phyloP scores from a whole-genome alignment of 306 rosid genomes.

The Cicer chorassanicum region DNA sequence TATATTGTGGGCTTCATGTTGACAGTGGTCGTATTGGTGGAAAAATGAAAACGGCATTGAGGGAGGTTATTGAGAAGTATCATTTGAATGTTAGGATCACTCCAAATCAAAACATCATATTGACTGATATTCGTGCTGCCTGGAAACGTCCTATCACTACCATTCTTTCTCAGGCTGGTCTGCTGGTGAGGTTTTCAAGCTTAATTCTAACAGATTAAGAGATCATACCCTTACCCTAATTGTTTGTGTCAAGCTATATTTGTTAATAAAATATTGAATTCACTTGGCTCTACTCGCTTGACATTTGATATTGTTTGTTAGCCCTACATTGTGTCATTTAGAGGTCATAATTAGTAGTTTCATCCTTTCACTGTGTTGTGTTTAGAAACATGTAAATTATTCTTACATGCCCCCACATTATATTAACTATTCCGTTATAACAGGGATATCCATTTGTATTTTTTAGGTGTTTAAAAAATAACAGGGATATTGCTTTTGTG shows the following conservation, averaged over 20 bases:
- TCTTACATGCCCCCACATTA: not conserved
- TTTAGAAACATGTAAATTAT: not conserved
- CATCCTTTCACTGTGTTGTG: constrained; percentile 6
- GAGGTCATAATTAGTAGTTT: constrained; percentile 20
- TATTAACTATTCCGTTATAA: not conserved
- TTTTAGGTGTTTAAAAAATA: constrained; percentile 22
- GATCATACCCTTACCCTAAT: not conserved
- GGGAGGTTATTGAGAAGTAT: constrained; percentile 92
- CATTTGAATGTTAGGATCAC: constrained; percentile 79
- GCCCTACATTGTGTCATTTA: constrained; percentile 23
- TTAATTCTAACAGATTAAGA: constrained; percentile 13
- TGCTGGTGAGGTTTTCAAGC: constrained; percentile 74
- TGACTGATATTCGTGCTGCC: constrained; percentile 77
- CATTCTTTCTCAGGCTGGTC: constrained; percentile 88
- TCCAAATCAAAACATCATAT: constrained; percentile 89
- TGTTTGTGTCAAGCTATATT: constrained; percentile 34
- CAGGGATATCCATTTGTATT: constrained; percentile 3
- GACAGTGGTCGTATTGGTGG: constrained; percentile 93
- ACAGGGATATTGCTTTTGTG: not conserved
- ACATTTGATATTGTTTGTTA: not conserved
- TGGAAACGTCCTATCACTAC: constrained; percentile 97
- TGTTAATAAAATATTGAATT: constrained; percentile 12
- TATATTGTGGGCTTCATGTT: constrained; percentile 88
- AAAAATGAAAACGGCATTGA: constrained; percentile 77
- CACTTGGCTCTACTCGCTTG: not conserved